Conservation (phyloP, 192 early-diverging fungal species). For the Diversispora eburnea region DNA sequence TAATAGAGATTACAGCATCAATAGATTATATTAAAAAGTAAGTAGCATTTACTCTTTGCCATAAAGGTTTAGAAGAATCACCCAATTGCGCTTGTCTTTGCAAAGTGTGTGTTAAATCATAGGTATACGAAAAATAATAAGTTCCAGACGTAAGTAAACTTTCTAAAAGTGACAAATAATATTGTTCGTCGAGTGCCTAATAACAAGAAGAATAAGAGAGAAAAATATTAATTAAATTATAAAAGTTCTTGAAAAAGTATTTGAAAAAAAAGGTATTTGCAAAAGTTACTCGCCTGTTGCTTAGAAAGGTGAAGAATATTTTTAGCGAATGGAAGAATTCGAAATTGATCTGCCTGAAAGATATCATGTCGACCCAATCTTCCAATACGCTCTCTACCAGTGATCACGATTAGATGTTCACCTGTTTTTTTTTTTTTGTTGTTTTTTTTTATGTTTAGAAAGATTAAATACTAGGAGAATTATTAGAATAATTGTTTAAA, state of each 20-base stretch:
- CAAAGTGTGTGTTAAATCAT: slow-evolving; percentile 80
- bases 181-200: slow-evolving; percentile 46
- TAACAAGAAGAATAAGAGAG: no score
- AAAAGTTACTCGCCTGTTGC: slow-evolving; percentile 38
- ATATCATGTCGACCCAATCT: slow-evolving; percentile 57
- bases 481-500: neutral
- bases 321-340: slow-evolving; percentile 50
- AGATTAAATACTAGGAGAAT: neutral
- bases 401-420: slow-evolving; percentile 73
- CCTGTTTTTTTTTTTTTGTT: slow-evolving; percentile 40
- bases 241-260: no score
- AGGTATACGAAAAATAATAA: slow-evolving; percentile 81
- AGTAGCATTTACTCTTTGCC: slow-evolving; percentile 50
- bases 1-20: neutral
- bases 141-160: slow-evolving; percentile 44
- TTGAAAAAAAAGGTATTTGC: no score
- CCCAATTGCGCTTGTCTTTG: slow-evolving; percentile 65
- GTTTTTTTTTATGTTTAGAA: neutral
- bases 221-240: no score
- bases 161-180: slow-evolving; percentile 48
- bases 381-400: slow-evolving; percentile 60
- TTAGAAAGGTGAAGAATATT: slow-evolving; percentile 36
- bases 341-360: slow-evolving; percentile 59
- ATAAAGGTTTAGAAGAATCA: slow-evolving; percentile 40
- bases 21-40: neutral